Conservation (phyloP, 768 basidiomycete species). For the Russula vinacea region DNA sequence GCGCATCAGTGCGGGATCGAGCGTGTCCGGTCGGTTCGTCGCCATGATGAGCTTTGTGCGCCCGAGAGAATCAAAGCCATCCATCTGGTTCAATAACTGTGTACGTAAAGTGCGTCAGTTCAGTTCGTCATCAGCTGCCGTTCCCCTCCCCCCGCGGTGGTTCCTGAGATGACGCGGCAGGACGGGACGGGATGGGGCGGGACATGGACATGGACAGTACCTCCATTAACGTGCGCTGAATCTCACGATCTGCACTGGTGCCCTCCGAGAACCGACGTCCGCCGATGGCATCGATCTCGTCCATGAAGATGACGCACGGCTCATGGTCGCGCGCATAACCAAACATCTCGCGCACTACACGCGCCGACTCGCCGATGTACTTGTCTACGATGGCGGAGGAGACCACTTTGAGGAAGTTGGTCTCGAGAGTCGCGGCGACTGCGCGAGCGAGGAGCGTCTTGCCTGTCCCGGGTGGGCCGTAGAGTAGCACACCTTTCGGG, state of each 20-base stretch:
- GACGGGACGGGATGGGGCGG: too few species aligned
- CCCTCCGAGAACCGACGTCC: slow-evolving; percentile 89
- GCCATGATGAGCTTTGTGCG: slow-evolving; percentile 98
- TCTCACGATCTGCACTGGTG: slow-evolving; percentile 96
- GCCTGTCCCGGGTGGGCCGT: slow-evolving; percentile 95
- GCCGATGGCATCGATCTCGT: slow-evolving; percentile 97
- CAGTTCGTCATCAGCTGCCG: too few species aligned
- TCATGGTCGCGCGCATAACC: slow-evolving; percentile 97
- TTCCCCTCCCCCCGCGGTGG: too few species aligned
- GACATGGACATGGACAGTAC: slow-evolving; percentile 44
- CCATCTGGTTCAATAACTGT: slow-evolving; percentile 97
- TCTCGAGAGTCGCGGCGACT: slow-evolving; percentile 90
- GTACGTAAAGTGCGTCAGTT: not conserved
- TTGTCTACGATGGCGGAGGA: slow-evolving; percentile 98
- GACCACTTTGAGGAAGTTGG: slow-evolving; percentile 98
- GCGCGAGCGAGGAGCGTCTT: slow-evolving; percentile 95
- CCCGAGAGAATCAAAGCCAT: slow-evolving; percentile 97
- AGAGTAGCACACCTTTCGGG: slow-evolving; percentile 93
- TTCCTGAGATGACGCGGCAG: too few species aligned
- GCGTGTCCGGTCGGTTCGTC: slow-evolving; percentile 97
- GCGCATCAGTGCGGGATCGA: slow-evolving; percentile 93
- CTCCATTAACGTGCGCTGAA: slow-evolving; percentile 98
- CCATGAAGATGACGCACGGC: slow-evolving; percentile 99
- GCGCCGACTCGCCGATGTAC: slow-evolving; percentile 97
- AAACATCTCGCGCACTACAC: slow-evolving; percentile 98